Evolutionary conservation across 2,329 filamentous ascomycete species (phyloP).

Genomic region (Hirsutella rhossiliensis): DNA sequence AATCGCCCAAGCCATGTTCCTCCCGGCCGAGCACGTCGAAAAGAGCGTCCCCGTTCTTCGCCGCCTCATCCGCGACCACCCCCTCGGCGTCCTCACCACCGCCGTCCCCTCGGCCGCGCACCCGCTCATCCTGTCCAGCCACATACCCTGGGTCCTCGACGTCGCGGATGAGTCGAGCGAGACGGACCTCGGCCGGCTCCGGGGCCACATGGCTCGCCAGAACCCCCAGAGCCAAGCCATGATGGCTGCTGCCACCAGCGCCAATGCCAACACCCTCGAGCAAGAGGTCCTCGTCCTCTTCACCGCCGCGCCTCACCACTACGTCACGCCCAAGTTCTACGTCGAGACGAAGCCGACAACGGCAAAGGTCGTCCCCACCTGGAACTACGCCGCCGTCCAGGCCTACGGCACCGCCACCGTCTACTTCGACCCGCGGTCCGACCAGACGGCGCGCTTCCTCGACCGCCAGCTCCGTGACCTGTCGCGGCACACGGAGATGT

Average conservation of each 20-base stretch:
- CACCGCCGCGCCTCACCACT: conserved; percentile 45
- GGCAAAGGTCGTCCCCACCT: conserved; percentile 53
- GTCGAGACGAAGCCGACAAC: conserved; percentile 49
- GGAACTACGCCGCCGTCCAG: conserved; percentile 57
- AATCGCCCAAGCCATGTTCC: conserved; percentile 37
- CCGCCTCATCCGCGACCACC: conserved; percentile 44
- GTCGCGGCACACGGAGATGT: conserved; percentile 34
- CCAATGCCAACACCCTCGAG: conserved; percentile 17
- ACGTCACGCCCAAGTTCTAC: conserved; percentile 60
- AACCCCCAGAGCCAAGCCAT: conserved; percentile 55
- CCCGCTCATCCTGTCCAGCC: conserved; percentile 43
- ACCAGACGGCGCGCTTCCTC: conserved; percentile 35
- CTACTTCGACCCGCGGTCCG: conserved; percentile 34
- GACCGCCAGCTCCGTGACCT: conserved; percentile 39
- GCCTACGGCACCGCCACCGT: conserved; percentile 46
- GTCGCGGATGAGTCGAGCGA: conserved; percentile 26
- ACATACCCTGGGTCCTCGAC: conserved; percentile 50
- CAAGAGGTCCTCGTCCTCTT: conserved; percentile 53
- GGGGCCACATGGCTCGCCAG: conserved; percentile 48
- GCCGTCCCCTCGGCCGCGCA: conserved; percentile 37
- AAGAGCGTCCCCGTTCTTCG: conserved; percentile 33
- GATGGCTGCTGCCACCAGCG: conserved; percentile 28
- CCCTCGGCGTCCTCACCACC: conserved; percentile 51
- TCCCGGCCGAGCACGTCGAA: conserved; percentile 42
- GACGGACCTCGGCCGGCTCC: conserved; percentile 30